Percentiles rank a stretch among this genome's conserved stretches.
phyloP scores from a whole-genome alignment of 108 stramenopile genomes.

The Conticribra weissflogii region DNA sequence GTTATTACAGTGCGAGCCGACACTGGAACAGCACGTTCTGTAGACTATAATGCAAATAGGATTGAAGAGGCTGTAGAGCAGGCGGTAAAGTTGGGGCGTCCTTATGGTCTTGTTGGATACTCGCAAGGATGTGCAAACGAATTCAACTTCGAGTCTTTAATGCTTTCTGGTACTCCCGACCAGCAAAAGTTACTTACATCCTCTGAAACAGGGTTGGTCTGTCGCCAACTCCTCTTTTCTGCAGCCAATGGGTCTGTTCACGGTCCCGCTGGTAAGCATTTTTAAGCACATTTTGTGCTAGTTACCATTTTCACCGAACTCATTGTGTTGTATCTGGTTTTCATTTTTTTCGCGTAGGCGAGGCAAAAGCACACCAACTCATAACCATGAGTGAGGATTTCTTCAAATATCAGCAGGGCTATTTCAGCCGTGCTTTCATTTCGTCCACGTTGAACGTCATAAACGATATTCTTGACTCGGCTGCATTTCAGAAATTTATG shows the following conservation, averaged over 20 bases:
- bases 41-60: constrained; percentile 86
- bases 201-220: constrained; percentile 59
- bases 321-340: too few species aligned
- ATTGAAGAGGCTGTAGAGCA: constrained; percentile 68
- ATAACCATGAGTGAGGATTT: constrained; percentile 87
- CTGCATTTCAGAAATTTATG: constrained; percentile 84
- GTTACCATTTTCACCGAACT: too few species aligned
- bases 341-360: too few species aligned
- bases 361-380: constrained; percentile 78
- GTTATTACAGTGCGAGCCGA: constrained; percentile 79
- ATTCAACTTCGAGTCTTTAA: constrained; percentile 78
- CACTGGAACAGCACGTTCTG: constrained; percentile 83
- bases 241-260: constrained; percentile 91
- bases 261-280: too few species aligned
- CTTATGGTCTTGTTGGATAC: constrained; percentile 82
- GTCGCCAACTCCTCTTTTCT: constrained; percentile 83
- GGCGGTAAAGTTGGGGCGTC: constrained; percentile 54
- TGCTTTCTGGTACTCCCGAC: constrained; percentile 74
- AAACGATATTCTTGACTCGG: constrained; percentile 70
- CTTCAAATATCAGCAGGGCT: constrained; percentile 91
- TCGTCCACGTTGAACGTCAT: constrained; percentile 67
- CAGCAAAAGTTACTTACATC: constrained; percentile 66
- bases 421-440: constrained; percentile 80
- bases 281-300: too few species aligned
- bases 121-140: constrained; percentile 90